Evolutionary conservation across 1,139 yeast species (phyloP).

Genomic region (Geotrichum europaeum): DNA sequence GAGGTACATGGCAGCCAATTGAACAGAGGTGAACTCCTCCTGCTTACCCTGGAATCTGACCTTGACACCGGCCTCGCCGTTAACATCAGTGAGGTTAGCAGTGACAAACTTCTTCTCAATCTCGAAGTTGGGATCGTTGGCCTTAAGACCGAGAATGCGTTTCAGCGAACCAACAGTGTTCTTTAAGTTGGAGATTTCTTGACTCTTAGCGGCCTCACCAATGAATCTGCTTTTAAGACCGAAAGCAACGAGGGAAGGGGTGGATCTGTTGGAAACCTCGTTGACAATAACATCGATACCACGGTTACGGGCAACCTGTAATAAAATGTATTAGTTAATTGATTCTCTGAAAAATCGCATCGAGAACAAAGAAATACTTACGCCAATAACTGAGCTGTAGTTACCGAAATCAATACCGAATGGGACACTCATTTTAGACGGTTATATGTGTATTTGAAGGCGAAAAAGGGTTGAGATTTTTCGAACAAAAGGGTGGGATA

Average conservation of each 20-base stretch:
- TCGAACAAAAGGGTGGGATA: not conserved
- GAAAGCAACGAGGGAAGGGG: slow-evolving; percentile 92
- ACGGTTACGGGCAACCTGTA: slow-evolving; percentile 82
- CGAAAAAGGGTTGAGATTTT: not conserved
- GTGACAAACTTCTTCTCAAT: slow-evolving; percentile 70
- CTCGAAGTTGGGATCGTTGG: slow-evolving; percentile 70
- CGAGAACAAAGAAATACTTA: slow-evolving; percentile 10
- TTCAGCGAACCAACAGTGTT: slow-evolving; percentile 93
- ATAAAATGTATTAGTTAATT: slow-evolving; percentile 1
- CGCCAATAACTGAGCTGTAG: slow-evolving; percentile 79
- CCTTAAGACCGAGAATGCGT: slow-evolving; percentile 78
- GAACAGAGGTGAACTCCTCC: slow-evolving; percentile 76
- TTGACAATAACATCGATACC: slow-evolving; percentile 97
- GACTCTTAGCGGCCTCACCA: slow-evolving; percentile 94
- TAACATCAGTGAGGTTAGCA: slow-evolving; percentile 57
- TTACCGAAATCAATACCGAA: slow-evolving; percentile 99
- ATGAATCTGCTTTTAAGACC: slow-evolving; percentile 83
- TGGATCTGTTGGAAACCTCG: slow-evolving; percentile 95
- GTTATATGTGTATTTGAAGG: slow-evolving; percentile 17
- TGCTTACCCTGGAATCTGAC: slow-evolving; percentile 80
- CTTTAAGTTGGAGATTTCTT: slow-evolving; percentile 91
- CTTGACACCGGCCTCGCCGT: slow-evolving; percentile 75
- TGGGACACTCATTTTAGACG: slow-evolving; percentile 68
- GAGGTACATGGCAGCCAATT: slow-evolving; percentile 90
- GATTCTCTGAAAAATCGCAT: not conserved